Base-by-base conservation (phyloP, 2,329 filamentous ascomycete genomes). In the Pseudogymnoascus sp. region DNA sequence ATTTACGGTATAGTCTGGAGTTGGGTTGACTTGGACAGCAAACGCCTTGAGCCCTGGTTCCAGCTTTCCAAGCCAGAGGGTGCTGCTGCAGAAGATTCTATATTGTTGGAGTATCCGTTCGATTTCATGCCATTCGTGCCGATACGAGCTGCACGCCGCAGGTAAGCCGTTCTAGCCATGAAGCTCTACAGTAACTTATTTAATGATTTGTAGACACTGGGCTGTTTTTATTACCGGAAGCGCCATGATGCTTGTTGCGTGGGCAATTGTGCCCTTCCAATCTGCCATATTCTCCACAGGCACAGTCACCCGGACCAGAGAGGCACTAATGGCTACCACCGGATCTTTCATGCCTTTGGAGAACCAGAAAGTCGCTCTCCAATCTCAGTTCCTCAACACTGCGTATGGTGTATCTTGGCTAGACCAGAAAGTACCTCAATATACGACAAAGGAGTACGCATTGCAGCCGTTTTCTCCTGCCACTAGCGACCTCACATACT, bases 21-120 rank as follows among this genome's bases (percentile, higher is more conserved):
- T 2, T 85, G 84, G 82, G 76, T 86, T 0, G 84, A 88, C 60
- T 69, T 87, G 0, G 82, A 88, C 37, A 74, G 78, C 0, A 84
- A 85, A 64, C 68, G 85, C 0, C 73, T 87, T 50, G 84, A 88
- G 35, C 84, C 85, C 0, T 88, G 81, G 75, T 79, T 84, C 10
- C 82, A 86, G 22, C 62, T 88, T 0, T 85, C 83, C 0, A 79
- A 77, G 8, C 12, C 67, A 0, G 66, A 69, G 0, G 84, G 84
- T 0, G 80, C 80, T 0, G 67, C 66, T 0, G 82, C 76, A 0
- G 71, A 74, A 5, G 68, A 81, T 0, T 84, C 82, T 0, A 14
- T 88, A 0, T 72, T 84, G 0, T 59, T 88, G 0, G 75, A 79
- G 0, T 88, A 88, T 38, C 84, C 84, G 0, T 79, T 79, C 63